phyloP scores from a whole-genome alignment of 495 filamentous ascomycete genomes.

The Lasiosphaeria ovina region DNA sequence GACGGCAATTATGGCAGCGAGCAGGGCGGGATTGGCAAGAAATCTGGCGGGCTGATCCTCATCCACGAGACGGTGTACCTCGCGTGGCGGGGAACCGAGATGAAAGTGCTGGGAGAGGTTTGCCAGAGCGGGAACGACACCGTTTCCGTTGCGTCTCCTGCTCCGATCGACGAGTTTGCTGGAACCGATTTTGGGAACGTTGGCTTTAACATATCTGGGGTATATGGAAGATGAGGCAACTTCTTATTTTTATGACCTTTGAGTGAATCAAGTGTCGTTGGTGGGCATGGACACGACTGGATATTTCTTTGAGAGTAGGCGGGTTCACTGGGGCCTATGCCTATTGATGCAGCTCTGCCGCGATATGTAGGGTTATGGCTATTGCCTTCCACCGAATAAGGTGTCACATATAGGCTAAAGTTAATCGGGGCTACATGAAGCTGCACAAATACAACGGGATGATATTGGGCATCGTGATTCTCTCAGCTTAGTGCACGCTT shows the following conservation, averaged over 20 bases:
- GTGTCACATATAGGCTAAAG: too few species aligned
- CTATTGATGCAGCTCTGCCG: too few species aligned
- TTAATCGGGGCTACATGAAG: too few species aligned
- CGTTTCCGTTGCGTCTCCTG: background rate
- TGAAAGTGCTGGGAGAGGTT: slow-evolving; percentile 5
- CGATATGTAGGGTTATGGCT: too few species aligned
- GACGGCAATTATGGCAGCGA: background rate
- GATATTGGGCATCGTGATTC: too few species aligned
- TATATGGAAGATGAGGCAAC: background rate
- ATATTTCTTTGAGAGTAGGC: too few species aligned
- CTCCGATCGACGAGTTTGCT: background rate
- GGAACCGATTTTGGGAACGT: background rate
- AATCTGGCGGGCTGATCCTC: slow-evolving; percentile 6
- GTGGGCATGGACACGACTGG: background rate
- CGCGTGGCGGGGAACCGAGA: slow-evolving; percentile 11
- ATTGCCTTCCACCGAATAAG: too few species aligned
- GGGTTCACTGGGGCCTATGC: too few species aligned
- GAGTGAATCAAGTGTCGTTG: background rate
- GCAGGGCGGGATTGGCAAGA: background rate
- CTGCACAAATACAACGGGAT: too few species aligned
- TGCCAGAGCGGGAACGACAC: background rate
- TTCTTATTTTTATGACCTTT: background rate
- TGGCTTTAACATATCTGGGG: background rate
- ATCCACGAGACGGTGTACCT: slow-evolving; percentile 12
- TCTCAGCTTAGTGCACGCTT: too few species aligned